Conservation (phyloP, 129 eudicot species). For the Gnaphalium uliginosum region DNA sequence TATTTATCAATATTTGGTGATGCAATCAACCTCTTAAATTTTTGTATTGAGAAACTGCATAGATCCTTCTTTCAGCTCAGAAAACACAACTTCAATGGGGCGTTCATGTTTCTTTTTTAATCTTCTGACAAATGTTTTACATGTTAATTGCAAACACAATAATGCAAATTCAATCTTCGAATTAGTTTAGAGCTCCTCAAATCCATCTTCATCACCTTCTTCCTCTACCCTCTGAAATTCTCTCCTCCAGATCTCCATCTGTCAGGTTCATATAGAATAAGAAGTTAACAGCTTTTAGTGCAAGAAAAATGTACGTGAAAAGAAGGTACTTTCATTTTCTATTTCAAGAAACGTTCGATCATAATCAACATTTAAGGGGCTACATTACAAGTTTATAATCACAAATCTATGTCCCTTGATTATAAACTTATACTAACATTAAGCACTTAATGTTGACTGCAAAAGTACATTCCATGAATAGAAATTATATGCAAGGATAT, state of each 20-base stretch:
- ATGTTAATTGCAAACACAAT: constrained; percentile 1
- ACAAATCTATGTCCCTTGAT: background rate
- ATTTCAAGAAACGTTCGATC: too few relatives aligned
- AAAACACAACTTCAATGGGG: too few relatives aligned
- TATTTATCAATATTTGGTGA: too few relatives aligned
- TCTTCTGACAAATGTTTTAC: background rate
- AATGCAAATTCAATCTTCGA: background rate
- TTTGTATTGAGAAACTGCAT: too few relatives aligned
- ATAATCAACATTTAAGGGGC: background rate
- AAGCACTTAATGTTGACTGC: background rate
- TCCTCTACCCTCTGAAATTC: constrained; percentile 81
- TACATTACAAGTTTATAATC: background rate
- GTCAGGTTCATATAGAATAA: constrained; percentile 13
- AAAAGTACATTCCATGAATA: background rate
- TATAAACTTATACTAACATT: background rate
- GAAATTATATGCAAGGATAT: background rate
- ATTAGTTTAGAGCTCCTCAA: constrained; percentile 75
- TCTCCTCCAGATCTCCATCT: constrained; percentile 97
- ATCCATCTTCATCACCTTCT: constrained; percentile 94
- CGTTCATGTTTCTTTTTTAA: too few relatives aligned
- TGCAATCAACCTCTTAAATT: too few relatives aligned
- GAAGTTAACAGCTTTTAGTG: background rate
- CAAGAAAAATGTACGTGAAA: background rate
- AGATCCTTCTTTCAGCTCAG: too few relatives aligned
- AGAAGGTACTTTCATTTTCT: background rate